Evolutionary conservation across 2,329 filamentous ascomycete genomes (phyloP).

Genomic region (Penicillium sp.): DNA sequence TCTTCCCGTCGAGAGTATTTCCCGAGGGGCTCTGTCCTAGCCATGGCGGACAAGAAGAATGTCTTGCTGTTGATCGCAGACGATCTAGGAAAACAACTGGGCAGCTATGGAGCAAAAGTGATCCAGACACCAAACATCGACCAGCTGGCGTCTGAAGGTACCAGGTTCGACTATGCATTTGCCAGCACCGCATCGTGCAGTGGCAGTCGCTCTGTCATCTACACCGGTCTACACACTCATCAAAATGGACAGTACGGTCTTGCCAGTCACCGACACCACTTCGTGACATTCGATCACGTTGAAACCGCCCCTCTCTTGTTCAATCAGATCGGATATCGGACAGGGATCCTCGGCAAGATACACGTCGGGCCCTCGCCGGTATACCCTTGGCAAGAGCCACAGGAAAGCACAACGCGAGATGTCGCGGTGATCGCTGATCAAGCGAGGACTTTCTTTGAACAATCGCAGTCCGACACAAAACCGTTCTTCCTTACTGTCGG

Average conservation of each 20-base stretch:
- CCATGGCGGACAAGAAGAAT: slow-evolving; percentile 20
- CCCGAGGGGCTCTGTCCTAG: not conserved
- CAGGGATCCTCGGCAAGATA: slow-evolving; percentile 48
- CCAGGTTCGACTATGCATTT: slow-evolving; percentile 28
- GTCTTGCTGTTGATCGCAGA: slow-evolving; percentile 42
- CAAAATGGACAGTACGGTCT: slow-evolving; percentile 49
- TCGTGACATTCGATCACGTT: slow-evolving; percentile 44
- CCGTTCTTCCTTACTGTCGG: slow-evolving; percentile 48
- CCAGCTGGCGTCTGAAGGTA: slow-evolving; percentile 34
- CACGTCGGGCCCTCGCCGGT: slow-evolving; percentile 42
- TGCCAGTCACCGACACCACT: slow-evolving; percentile 35
- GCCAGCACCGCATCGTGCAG: slow-evolving; percentile 43
- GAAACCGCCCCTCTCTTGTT: slow-evolving; percentile 41
- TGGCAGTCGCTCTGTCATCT: slow-evolving; percentile 45
- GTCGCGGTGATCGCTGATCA: slow-evolving; percentile 40
- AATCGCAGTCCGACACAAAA: slow-evolving; percentile 24
- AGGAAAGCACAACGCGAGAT: slow-evolving; percentile 43
- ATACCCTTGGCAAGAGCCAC: slow-evolving; percentile 43
- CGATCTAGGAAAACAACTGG: slow-evolving; percentile 37
- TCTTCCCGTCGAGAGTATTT: not conserved
- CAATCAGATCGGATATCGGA: slow-evolving; percentile 39
- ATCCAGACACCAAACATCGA: slow-evolving; percentile 41
- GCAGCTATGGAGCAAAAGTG: slow-evolving; percentile 27
- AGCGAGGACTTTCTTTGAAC: slow-evolving; percentile 36
- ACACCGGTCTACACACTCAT: slow-evolving; percentile 47